These are phyloP conservation scores for Spathaspora girioi DNA, from an alignment of 805 yeast species.

Conservation along the genomic window DNA sequence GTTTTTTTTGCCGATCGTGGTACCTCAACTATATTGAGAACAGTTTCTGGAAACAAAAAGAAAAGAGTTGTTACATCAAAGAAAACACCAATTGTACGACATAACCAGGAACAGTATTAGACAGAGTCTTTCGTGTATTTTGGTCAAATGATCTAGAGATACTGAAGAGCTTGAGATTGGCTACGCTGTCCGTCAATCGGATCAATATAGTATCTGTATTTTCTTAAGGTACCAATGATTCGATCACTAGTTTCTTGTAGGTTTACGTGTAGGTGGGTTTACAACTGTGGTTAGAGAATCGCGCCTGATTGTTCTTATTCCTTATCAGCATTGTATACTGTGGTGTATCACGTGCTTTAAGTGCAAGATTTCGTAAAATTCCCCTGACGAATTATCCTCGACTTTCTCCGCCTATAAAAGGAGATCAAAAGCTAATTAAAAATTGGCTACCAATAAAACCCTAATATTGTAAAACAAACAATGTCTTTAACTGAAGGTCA, in stretches of 20 bases:
- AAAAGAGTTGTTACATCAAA: too few relatives aligned
- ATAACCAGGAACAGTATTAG: too few relatives aligned
- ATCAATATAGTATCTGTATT: too few relatives aligned
- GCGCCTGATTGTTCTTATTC: neutral
- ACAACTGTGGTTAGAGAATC: neutral
- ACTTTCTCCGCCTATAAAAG: neutral
- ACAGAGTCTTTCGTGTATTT: too few relatives aligned
- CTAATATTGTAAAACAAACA: neutral
- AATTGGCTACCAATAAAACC: neutral
- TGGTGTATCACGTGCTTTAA: neutral
- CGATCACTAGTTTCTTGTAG: too few relatives aligned
- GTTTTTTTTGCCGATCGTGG: neutral
- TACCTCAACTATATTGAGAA: neutral
- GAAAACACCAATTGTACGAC: too few relatives aligned
- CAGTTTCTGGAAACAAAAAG: neutral
- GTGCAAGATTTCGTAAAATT: neutral
- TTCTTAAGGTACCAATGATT: too few relatives aligned
- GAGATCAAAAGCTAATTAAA: neutral
- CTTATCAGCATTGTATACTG: neutral
- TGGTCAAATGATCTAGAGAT: too few relatives aligned
- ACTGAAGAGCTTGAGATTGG: too few relatives aligned
- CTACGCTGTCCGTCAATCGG: too few relatives aligned
- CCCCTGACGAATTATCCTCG: neutral
- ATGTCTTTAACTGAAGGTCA: conserved; percentile 20
- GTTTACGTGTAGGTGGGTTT: neutral